Conservation (phyloP, 805 yeast genomes). For the Wickerhamiella vanderwaltii region DNA sequence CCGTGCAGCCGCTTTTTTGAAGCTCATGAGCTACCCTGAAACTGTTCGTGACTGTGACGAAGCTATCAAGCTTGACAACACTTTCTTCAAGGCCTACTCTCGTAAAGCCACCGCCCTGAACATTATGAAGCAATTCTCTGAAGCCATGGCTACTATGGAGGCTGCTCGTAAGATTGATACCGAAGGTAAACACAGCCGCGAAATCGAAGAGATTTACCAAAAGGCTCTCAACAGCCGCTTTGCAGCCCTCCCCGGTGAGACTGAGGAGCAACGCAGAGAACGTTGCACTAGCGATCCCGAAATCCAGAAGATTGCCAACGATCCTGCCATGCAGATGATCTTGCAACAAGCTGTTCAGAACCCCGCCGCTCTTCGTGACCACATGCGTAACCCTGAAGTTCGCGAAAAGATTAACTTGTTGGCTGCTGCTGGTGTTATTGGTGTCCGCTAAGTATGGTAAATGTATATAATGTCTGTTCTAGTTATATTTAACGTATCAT, state of each 20-base stretch:
- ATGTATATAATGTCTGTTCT: neutral
- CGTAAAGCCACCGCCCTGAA: constrained; percentile 92
- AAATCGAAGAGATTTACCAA: constrained; percentile 69
- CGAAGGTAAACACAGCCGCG: constrained; percentile 47
- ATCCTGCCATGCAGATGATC: constrained; percentile 94
- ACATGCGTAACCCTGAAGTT: constrained; percentile 92
- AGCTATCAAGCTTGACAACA: constrained; percentile 81
- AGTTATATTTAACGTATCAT: neutral
- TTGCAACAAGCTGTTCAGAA: constrained; percentile 86
- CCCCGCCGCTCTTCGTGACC: constrained; percentile 95
- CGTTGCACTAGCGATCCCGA: constrained; percentile 90
- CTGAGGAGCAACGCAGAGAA: constrained; percentile 87
- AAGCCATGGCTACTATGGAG: constrained; percentile 69
- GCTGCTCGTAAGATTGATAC: constrained; percentile 65
- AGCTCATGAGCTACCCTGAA: constrained; percentile 93
- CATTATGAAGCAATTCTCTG: constrained; percentile 76
- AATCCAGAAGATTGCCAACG: constrained; percentile 79
- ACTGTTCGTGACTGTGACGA: constrained; percentile 83
- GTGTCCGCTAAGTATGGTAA: constrained; percentile 47
- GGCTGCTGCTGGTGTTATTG: constrained; percentile 93
- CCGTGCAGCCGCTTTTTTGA: constrained; percentile 94
- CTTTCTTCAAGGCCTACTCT: constrained; percentile 85
- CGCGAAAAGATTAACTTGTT: constrained; percentile 75
- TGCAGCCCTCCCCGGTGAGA: constrained; percentile 72
- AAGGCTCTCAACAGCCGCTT: constrained; percentile 71